Evolutionary conservation across 2,329 filamentous ascomycete species (phyloP), one percentile per base, ranked within the genome.

Genomic region (Penicillium sp.): DNA sequence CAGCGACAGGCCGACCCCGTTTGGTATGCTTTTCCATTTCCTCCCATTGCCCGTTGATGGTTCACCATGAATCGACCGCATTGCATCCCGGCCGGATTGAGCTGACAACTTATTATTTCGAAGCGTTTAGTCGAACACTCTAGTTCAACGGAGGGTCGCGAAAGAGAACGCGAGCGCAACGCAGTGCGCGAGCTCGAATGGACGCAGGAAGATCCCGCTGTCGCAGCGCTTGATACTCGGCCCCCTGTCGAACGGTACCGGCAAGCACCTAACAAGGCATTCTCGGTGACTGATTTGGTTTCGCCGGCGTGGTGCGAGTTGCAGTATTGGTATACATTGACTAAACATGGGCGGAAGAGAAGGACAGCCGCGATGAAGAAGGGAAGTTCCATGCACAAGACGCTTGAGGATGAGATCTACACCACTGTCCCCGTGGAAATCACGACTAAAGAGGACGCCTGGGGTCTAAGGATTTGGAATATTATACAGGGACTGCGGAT

Each of bases 271-370:
- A 87, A 81, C 66, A 93, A 90, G 68, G 85, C 89, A 0, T 80
- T 97, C 7, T 91, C 89, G 0, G 94, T 97, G 1, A 91, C 90
- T 2, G 94, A 99, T 71, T 76, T 97, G 23, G 85, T 92, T 0
- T 88, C 90, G 1, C 92, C 92, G 2, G 87, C 92, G 7, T 99
- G 94, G 94, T 99, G 94, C 71, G 93, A 99, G 73, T 73, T 97
- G 55, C 92, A 97, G 70, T 95, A 96, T 66, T 91, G 86, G 79
- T 97, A 95, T 74, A 90, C 85, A 0, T 80, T 99, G 51, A 89
- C 86, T 3, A 86, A 84, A 51, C 84, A 87, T 67, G 94, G 93
- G 0, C 84, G 83, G 53, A 92, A 89, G 69, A 87, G 83, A 50
- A 80, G 80, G 32, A 97, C 92, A 0, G 73, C 82, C 2, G 91